phyloP scores from a whole-genome alignment of 345 rosid species.

The Dimocarpus longan region DNA sequence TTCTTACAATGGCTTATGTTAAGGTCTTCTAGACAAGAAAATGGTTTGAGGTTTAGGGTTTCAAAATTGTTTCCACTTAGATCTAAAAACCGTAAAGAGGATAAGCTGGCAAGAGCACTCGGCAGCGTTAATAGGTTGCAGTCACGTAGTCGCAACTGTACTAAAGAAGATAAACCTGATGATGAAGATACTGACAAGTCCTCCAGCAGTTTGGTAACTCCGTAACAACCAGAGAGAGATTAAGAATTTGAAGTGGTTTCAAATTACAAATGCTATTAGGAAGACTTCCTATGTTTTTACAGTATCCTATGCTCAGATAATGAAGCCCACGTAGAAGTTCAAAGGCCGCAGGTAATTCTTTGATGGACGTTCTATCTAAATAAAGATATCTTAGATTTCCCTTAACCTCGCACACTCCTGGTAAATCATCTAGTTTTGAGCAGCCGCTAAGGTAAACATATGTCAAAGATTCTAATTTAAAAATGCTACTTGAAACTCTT shows the following conservation, averaged over 20 bases:
- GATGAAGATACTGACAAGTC: background rate
- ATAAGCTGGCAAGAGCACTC: background rate
- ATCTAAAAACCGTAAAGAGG: background rate
- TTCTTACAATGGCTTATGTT: background rate
- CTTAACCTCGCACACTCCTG: background rate
- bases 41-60: constrained; percentile 5
- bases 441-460: background rate
- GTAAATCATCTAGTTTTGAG: constrained; percentile 1
- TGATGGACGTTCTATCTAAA: constrained; percentile 9
- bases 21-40: constrained; percentile 1
- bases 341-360: constrained; percentile 16
- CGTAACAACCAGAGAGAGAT: background rate
- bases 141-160: background rate
- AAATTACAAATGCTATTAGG: constrained; percentile 3
- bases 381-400: background rate
- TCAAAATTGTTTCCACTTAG: constrained; percentile 10
- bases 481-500: constrained; percentile 3
- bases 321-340: background rate
- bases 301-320: background rate
- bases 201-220: background rate
- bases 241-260: background rate
- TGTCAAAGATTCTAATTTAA: background rate
- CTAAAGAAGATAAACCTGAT: background rate
- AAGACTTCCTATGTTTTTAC: constrained; percentile 3
- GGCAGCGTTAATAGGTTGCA: background rate